Percentiles rank a stretch among this genome's conserved stretches.
These are phyloP conservation scores for Coccomyxa subellipsoidea DNA, from an alignment of 163 green algal species.

Conservation along the genomic window DNA sequence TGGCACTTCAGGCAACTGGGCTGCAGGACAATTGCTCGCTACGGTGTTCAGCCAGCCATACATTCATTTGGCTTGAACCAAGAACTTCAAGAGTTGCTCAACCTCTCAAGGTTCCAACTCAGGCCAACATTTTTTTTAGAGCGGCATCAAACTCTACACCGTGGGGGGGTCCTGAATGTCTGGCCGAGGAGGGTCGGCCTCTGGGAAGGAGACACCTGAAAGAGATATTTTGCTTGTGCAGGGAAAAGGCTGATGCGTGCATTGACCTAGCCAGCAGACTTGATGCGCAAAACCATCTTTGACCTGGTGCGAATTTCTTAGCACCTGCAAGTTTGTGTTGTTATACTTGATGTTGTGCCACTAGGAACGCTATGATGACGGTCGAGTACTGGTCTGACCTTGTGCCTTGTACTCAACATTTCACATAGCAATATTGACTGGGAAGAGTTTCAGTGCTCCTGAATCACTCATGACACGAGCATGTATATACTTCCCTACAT, in stretches of 20 bases:
- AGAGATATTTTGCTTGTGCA: neutral
- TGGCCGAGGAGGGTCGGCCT: no score
- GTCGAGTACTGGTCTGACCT: slow-evolving; percentile 40
- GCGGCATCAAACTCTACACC: no score
- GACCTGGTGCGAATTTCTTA: no score
- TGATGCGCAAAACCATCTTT: no score
- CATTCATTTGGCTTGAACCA: slow-evolving; percentile 8
- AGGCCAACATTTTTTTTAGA: neutral
- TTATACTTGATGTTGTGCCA: no score
- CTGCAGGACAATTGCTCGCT: slow-evolving; percentile 13
- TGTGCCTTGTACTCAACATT: slow-evolving; percentile 35
- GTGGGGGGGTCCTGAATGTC: no score
- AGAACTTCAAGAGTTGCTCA: neutral
- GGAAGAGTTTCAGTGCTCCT: slow-evolving; percentile 34
- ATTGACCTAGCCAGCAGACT: neutral
- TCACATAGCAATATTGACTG: slow-evolving; percentile 36
- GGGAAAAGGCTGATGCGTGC: neutral
- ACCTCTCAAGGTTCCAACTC: slow-evolving; percentile 6
- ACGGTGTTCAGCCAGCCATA: slow-evolving; percentile 26
- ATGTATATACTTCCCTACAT: slow-evolving; percentile 37
- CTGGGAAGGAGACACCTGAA: no score
- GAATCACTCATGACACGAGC: slow-evolving; percentile 20
- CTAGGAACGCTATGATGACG: slow-evolving; percentile 52
- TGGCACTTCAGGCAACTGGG: slow-evolving; percentile 29
- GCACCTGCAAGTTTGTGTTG: no score